Evolutionary conservation across 148 eudicot species (phyloP).

Genomic region (Vaccinium darrowii): DNA sequence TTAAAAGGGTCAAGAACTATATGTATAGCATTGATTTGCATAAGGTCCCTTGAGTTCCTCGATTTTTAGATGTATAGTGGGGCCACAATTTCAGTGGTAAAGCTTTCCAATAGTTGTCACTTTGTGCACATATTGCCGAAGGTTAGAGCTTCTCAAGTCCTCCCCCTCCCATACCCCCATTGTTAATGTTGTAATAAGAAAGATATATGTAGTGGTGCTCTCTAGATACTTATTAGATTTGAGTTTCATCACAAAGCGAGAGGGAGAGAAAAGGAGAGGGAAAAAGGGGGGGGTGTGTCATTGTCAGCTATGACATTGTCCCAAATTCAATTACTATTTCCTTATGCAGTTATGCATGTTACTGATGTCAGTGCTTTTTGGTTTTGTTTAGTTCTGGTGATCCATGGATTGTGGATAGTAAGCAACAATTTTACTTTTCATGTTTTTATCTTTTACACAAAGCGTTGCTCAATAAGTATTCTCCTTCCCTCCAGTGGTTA

Average conservation of each 20-base stretch:
- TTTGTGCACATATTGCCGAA: background rate
- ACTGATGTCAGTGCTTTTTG: background rate
- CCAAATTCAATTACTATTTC: background rate
- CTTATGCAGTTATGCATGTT: conserved; percentile 5
- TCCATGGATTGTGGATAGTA: background rate
- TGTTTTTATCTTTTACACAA: too few species aligned
- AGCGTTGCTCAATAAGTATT: background rate
- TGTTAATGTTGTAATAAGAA: background rate
- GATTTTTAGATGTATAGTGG: background rate
- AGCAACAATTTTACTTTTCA: background rate
- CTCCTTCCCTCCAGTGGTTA: conserved; percentile 49
- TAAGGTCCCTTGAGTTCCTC: background rate
- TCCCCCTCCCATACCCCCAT: background rate
- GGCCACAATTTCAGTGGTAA: background rate
- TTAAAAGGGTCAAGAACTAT: background rate
- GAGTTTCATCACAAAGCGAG: background rate
- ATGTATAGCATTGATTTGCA: background rate
- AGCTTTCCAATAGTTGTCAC: background rate
- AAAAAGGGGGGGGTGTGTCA: background rate
- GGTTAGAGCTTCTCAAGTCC: background rate
- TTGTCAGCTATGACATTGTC: background rate
- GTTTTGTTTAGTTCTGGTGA: background rate
- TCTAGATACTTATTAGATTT: background rate
- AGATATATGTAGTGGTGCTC: background rate
- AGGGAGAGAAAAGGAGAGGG: background rate